Evolutionary conservation across 202 grass and related monocot species (phyloP), one percentile per base, ranked within the genome.

Genomic region (Dendrocalamus latiflorus): DNA sequence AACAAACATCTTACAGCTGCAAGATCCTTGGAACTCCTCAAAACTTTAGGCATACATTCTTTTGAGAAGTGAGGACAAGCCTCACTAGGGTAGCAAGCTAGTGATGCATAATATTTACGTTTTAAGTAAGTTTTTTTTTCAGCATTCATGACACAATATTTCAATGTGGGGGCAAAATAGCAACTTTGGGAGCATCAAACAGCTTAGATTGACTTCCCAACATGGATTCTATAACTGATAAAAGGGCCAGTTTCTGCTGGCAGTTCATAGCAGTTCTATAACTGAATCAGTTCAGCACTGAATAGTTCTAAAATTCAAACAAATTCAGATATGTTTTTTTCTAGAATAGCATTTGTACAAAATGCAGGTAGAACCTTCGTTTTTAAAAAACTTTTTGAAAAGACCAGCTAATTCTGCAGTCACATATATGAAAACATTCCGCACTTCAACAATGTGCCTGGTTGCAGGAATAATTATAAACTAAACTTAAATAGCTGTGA

Each of bases 281-380:
- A 43, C 42, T 65, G 20, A 81, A 18, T 25, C 16, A 9, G 58
- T 69, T 74, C 78, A 76, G 48, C n/a, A 59, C 42, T 26, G 26
- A 49, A 13, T 50, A 49, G 13, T 78, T 78, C n/a, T 16, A 50
- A 66, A 36, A 65, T 68, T 74, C 16, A 83, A 76, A 78, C 26
- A 72, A 21, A 87, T 82, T 66, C 11, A 68, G 43, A 74, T 37
- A 54, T 64, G 62, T 39, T 63, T 9, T n/a, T 75, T 77, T 74
- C 38, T n/a, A 85, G 69, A 78, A 68, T 26, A 78, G 28, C 37
- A 83, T 48, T 66, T 6, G 8, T 38, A 25, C 16, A 49, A 88
- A 77, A 78, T 18, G 55, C 24, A 72, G 65, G 37, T 21, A 65
- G 25, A 77, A 85, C 65, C 72, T 61, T 37, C 30, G 53, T 53